Percentiles rank a stretch among this genome's conserved stretches.
These are phyloP conservation scores for Artemisia tridentata DNA, from an alignment of 129 eudicot genomes.

Conservation along the genomic window DNA sequence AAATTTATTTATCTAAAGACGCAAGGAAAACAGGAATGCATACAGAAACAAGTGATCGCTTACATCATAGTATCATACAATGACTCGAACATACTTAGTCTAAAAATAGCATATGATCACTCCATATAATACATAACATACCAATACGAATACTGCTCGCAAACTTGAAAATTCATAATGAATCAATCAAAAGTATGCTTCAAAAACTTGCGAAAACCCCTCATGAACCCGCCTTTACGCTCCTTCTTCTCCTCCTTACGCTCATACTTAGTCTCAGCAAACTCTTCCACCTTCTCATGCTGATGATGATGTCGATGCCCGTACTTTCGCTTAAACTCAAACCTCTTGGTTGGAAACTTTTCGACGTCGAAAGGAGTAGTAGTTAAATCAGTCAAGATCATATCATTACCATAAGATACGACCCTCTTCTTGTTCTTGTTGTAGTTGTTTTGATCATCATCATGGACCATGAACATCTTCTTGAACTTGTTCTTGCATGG, in stretches of 20 bases:
- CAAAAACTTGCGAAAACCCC: conserved; percentile 34
- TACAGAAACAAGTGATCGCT: conserved; percentile 16
- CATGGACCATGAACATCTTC: neutral
- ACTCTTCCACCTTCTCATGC: neutral
- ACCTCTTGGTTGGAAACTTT: conserved; percentile 21
- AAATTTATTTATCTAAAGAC: too few species aligned
- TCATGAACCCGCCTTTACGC: conserved; percentile 34
- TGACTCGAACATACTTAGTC: neutral
- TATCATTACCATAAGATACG: conserved; percentile 21
- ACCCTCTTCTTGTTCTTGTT: too few species aligned
- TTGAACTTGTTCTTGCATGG: conserved; percentile 30
- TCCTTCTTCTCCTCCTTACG: neutral
- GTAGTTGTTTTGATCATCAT: too few species aligned
- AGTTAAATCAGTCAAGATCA: conserved; percentile 15
- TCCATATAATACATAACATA: neutral
- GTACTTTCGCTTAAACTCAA: conserved; percentile 32
- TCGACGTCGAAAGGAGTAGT: conserved; percentile 7
- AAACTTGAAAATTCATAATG: neutral
- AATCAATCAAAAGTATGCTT: conserved; percentile 39
- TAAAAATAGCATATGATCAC: neutral
- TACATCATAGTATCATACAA: neutral
- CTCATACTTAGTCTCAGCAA: conserved; percentile 21
- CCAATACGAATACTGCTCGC: neutral
- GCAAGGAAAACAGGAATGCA: neutral
- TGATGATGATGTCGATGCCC: conserved; percentile 28